Evolutionary conservation across 768 basidiomycete genomes (phyloP).

Genomic region (Phaeolepiota aurea): DNA sequence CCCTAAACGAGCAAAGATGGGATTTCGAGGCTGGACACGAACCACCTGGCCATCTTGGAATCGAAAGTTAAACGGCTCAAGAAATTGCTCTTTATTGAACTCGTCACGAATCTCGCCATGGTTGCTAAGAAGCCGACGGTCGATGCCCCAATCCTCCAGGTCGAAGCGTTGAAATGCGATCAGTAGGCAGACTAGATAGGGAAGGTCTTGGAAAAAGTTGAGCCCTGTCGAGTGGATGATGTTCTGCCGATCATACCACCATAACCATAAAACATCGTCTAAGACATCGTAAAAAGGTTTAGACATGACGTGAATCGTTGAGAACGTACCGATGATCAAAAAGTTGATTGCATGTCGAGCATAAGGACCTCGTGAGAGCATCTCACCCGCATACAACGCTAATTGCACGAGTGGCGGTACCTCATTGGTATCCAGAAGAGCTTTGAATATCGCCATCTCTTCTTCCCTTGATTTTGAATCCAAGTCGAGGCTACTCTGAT

Average conservation of each 20-base stretch:
- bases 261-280: conserved; percentile 12
- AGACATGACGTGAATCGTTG: not conserved
- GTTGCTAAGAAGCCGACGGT: not conserved
- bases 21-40: not conserved
- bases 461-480: not conserved
- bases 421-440: not conserved
- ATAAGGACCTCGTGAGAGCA: conserved; percentile 1
- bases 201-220: conserved; percentile 13
- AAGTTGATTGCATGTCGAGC: conserved; percentile 1
- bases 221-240: conserved; percentile 11
- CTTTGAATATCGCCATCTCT: not conserved
- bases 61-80: not conserved
- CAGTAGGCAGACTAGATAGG: conserved; percentile 11
- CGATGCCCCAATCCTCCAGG: conserved; percentile 9
- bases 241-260: conserved; percentile 14
- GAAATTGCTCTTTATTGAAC: not conserved
- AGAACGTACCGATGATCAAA: conserved; percentile 1
- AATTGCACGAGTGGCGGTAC: not conserved
- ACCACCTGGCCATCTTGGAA: not conserved
- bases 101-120: not conserved
- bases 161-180: conserved; percentile 10
- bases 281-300: not conserved
- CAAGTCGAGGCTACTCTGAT: not conserved
- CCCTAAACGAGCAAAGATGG: not conserved
- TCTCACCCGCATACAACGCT: conserved; percentile 1